Evolutionary conservation across 306 rosid species (phyloP), one percentile per base, ranked within the genome.

Genomic region (Prunus padus): DNA sequence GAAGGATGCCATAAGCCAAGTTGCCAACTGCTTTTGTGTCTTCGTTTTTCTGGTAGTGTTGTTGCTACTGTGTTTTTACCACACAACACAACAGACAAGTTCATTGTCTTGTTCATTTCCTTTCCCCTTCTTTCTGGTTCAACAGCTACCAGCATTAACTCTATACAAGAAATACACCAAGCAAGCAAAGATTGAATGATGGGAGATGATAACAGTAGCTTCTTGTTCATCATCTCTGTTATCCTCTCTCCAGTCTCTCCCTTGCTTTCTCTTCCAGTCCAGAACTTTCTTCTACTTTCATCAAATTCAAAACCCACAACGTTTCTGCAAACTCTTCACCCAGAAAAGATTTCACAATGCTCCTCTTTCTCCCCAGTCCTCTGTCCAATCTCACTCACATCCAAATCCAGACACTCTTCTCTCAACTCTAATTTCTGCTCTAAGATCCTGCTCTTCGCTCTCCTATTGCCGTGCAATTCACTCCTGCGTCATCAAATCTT

Each of bases 401-500:
- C 11, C 51, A 61, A 54, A 69, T 62, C 42, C 78, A 46, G 83
- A 83, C 68, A 55, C 80, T 80, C 82, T 82, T 70, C 81, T 88
- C 8, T 84, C 93, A 10, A 31, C 74, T 45, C 71, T 89, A 19
- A 75, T 92, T 70, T 52, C 40, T 72, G 85, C 90, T 46, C 65
- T 89, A 25, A 85, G 57, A 62, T 82, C 86, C 59, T 89, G 89
- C 68, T 63, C 80, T 72, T 86, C 87, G 63, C 26, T 85, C 59
- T 83, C 80, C 33, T 76, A 73, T 77, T 84, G 86, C 85, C 83
- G 84, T 44, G 65, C 50, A 71, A 81, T 92, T 74, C 97, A 92
- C 72, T 90, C 90, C 55, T 83, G 80, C 20, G 90, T 89, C 7
- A 56, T 89, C 77, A 92, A 89, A 63, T 89, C 89, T n/a, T 67